Conservation (phyloP, 345 rosid species). For the Euclidium syriacum region DNA sequence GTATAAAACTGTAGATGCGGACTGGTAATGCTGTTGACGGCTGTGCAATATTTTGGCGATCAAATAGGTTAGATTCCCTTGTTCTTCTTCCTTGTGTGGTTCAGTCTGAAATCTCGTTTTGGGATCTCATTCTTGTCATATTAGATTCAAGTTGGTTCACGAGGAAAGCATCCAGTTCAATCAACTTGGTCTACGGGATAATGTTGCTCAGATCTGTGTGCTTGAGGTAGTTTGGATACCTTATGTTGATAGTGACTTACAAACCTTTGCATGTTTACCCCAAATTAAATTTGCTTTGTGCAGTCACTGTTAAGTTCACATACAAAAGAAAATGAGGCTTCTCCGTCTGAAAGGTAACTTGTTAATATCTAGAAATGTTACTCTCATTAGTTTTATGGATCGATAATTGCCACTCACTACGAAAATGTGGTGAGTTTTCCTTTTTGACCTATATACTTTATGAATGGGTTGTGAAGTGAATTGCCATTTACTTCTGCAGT, state of each 20-base stretch:
- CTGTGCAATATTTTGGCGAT: conserved; percentile 95
- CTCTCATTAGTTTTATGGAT: conserved; percentile 3
- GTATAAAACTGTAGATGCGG: conserved; percentile 65
- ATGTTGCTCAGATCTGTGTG: conserved; percentile 98
- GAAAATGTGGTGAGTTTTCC: neutral
- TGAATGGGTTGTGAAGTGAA: conserved; percentile 5
- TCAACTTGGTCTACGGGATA: conserved; percentile 84
- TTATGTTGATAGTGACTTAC: neutral
- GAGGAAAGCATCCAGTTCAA: conserved; percentile 83
- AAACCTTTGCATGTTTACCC: neutral
- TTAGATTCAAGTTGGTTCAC: conserved; percentile 80
- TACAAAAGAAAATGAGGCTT: conserved; percentile 24
- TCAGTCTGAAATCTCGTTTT: conserved; percentile 16
- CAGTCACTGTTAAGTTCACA: conserved; percentile 43
- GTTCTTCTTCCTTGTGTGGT: conserved; percentile 1
- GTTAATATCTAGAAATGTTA: neutral
- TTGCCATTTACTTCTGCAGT: conserved; percentile 39
- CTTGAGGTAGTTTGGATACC: conserved; percentile 54
- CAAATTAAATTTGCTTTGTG: conserved; percentile 8
- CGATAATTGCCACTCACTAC: neutral
- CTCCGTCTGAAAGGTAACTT: conserved; percentile 46
- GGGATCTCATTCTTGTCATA: conserved; percentile 10
- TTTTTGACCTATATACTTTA: conserved; percentile 3
- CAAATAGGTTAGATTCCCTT: conserved; percentile 50
- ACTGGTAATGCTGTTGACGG: conserved; percentile 93